Evolutionary conservation across 73 alveolate species (phyloP).

Genomic region (Uronychia binucleata): DNA sequence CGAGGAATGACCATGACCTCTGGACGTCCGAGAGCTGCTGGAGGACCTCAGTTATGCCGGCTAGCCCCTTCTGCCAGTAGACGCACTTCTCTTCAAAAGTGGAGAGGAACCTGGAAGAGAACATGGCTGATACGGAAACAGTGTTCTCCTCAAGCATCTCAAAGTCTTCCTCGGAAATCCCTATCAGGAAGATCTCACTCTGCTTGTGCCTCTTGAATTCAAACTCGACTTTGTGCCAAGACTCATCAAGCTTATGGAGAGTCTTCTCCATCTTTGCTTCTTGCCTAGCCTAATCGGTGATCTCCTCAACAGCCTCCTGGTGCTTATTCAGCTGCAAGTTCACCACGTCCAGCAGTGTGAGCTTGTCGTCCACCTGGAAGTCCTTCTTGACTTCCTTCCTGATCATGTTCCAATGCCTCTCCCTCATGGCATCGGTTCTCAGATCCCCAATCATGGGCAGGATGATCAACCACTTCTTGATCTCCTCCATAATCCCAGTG

Average conservation of each 20-base stretch:
- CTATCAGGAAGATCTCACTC: constrained; percentile 90
- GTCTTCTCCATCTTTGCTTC: constrained; percentile 99
- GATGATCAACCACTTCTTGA: constrained; percentile 84
- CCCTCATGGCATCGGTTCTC: constrained; percentile 81
- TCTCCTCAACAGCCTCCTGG: constrained; percentile 82
- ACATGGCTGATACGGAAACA: constrained; percentile 81
- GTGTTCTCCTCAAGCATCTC: constrained; percentile 99
- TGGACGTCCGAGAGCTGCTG: constrained; percentile 97
- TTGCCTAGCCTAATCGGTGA: constrained; percentile 96
- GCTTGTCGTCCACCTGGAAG: constrained; percentile 58
- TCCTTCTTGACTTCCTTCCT: constrained; percentile 69
- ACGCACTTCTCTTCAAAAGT: constrained; percentile 82
- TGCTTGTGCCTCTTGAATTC: constrained; percentile 84
- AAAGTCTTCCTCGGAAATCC: constrained; percentile 98
- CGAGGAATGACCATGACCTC: constrained; percentile 98
- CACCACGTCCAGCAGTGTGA: constrained; percentile 75
- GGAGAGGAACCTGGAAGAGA: constrained; percentile 81
- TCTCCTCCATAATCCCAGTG: constrained; percentile 86
- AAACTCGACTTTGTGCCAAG: constrained; percentile 88
- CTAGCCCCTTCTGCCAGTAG: constrained; percentile 78
- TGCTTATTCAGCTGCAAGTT: constrained; percentile 75
- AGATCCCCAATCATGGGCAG: constrained; percentile 81
- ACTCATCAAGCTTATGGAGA: constrained; percentile 93
- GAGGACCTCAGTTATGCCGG: constrained; percentile 89
- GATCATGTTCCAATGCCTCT: constrained; percentile 81